These are phyloP conservation scores for Hypoxylon fuscum DNA, from an alignment of 495 filamentous ascomycete genomes.

Conservation along the genomic window DNA sequence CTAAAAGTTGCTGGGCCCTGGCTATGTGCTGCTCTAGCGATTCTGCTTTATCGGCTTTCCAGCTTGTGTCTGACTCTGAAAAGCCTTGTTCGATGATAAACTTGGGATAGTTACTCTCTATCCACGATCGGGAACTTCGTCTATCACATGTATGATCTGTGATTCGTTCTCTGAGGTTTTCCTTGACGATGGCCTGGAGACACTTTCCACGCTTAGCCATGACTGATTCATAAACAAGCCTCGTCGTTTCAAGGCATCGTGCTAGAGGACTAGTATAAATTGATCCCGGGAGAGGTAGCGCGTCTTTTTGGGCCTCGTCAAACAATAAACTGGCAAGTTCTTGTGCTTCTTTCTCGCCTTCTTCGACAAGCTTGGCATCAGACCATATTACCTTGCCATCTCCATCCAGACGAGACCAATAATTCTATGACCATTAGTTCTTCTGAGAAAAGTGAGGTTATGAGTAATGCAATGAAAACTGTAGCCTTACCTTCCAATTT, in stretches of 20 bases:
- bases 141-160: conserved; percentile 82
- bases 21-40: conserved; percentile 38
- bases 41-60: conserved; percentile 52
- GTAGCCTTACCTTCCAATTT: conserved; percentile 9
- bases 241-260: conserved; percentile 71
- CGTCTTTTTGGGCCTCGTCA: conserved; percentile 58
- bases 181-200: conserved; percentile 72
- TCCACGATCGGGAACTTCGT: conserved; percentile 63
- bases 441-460: neutral
- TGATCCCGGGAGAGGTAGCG: conserved; percentile 68
- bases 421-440: conserved; percentile 45
- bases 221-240: conserved; percentile 65
- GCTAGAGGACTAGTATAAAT: conserved; percentile 75
- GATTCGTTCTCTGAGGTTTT: conserved; percentile 75
- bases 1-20: conserved; percentile 34
- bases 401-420: conserved; percentile 75
- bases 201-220: neutral
- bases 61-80: conserved; percentile 66
- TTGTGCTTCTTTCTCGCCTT: conserved; percentile 68
- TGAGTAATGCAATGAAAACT: neutral
- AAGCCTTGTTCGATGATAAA: conserved; percentile 73
- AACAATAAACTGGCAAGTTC: conserved; percentile 71
- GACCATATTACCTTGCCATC: conserved; percentile 73
- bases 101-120: conserved; percentile 63
- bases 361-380: conserved; percentile 72